phyloP scores from a whole-genome alignment of 192 early-diverging fungal species.

The Gonapodya sp. region DNA sequence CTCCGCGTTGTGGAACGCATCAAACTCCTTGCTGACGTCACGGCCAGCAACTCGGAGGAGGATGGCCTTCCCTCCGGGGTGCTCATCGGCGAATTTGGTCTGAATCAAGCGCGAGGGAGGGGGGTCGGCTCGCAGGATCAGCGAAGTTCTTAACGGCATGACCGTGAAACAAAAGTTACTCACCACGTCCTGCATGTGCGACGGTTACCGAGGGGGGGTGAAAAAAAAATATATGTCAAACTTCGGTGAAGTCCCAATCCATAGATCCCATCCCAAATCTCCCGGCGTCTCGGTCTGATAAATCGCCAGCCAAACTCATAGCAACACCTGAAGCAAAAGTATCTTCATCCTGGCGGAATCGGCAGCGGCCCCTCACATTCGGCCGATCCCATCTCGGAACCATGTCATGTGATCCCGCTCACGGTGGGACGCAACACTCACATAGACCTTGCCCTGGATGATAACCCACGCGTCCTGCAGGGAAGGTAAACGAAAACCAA shows the following conservation, averaged over 20 bases:
- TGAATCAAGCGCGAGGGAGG: not conserved
- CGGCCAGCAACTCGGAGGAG: slow-evolving; percentile 1
- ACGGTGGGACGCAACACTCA: not conserved
- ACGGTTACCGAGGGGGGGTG: not conserved
- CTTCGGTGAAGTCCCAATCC: too few relatives aligned
- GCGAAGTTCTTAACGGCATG: not conserved
- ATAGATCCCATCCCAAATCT: too few relatives aligned
- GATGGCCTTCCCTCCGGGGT: slow-evolving; percentile 8
- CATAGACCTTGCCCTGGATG: slow-evolving; percentile 10
- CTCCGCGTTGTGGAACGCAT: not conserved
- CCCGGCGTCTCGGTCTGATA: too few relatives aligned
- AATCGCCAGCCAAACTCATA: too few relatives aligned
- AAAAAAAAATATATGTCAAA: not conserved
- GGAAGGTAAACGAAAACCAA: not conserved
- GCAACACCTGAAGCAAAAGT: too few relatives aligned
- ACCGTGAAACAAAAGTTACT: not conserved
- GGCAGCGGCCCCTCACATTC: too few relatives aligned
- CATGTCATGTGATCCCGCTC: not conserved
- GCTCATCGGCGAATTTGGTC: slow-evolving; percentile 10
- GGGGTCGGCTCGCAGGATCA: not conserved
- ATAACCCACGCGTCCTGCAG: slow-evolving; percentile 2
- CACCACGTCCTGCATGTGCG: not conserved
- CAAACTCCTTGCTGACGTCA: slow-evolving; percentile 2
- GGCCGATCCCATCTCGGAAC: not conserved
- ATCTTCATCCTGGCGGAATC: too few relatives aligned